Base-by-base conservation (phyloP, 805 yeast species). In the Teunomyces kruisii region DNA sequence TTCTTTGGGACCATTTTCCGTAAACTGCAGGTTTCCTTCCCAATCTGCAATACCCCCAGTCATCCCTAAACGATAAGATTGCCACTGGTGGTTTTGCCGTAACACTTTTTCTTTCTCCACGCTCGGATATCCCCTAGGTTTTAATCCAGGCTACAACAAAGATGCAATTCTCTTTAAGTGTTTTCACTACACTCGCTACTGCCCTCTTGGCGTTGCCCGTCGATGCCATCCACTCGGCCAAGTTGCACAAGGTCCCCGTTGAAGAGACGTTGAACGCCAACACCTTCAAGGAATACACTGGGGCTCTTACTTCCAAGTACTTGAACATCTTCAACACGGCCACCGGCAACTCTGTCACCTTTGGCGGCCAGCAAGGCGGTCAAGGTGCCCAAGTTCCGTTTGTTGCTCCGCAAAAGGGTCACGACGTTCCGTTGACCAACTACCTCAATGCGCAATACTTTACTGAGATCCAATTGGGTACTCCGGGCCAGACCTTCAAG, bases 381-480 rank as follows among this genome's bases (percentile, higher is more conserved):
- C n/a, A 37, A 26, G 45, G 46, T n/a, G 57, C 65, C 58, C 76
- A 73, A 52, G 67, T 74, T 40, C 81, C 81, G 15, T 75, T 76
- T 51, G 59, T 75, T 32, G 45, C 50, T 29, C 43, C 51, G 39
- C 42, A 38, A 8, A 56, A 55, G 6, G 49, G 54, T 5, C 89
- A 85, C 62, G 85, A 86, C 53, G 76, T 88, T 39, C 97, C 98
- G 10, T 79, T 94, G 65, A 84, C 94, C 53, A 91, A 94, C 75
- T 94, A 92, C 69, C 70, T 88, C 71, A 94, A 94, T 65, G 98
- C 98, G 35, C 99, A 94, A 73, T 92, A 94, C 71, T 94, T 78
- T 66, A 86, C 99, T 36, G 97, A 92, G 62, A 87, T 94, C 57
- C 75, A 82, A 46, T 61, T 94, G 47, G 99, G 99, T 56, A 86